Base-by-base conservation (phyloP, 306 rosid genomes). In the Castanopsis chinensis region DNA sequence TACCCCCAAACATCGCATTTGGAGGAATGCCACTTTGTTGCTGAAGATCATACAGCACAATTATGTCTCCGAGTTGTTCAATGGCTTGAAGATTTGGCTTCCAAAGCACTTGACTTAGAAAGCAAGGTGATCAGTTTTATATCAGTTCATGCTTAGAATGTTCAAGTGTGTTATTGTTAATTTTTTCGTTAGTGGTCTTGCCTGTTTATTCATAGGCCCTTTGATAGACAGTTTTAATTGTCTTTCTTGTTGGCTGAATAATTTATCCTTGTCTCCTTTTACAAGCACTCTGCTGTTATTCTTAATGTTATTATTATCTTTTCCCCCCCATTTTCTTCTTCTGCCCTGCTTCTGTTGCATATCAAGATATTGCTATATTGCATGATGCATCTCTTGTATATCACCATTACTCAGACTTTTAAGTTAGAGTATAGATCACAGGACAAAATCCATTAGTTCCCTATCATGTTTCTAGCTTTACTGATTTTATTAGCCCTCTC, bases 51-150 rank as follows among this genome's bases (percentile, higher is more conserved):
- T 84, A 84, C 89, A 2, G 96, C 97, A 74, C 99, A 95, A 69
- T 89, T 93, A 78, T 93, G 91, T 86, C 91, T 95, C 73, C 89
- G 99, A 58, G 88, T 95, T 79, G 96, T 95, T 83, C 97, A 95
- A 83, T 95, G 99, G 99, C 85, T 95, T 63, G 99, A 95, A 88
- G 88, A 86, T 79, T 85, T 95, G 83, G 93, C 99, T 81, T 93
- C 99, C 69, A 93, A 95, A 81, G 92, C 93, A 77, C 98, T 95
- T 74, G 98, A 93, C 78, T 83, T 90, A 88, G 98, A 93, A 85
- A 89, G 87, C 73, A 90, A 95, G 99, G 99, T 95, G 82, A 78
- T 76, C 65, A 72, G 56, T 77, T 72, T n/a, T 65, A 25, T 51
- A 71, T 77, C n/a, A 19, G 33, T 67, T 84, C 67, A 76, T 57